phyloP scores from a whole-genome alignment of 75 land plant genomes.

The Cupressus sempervirens region DNA sequence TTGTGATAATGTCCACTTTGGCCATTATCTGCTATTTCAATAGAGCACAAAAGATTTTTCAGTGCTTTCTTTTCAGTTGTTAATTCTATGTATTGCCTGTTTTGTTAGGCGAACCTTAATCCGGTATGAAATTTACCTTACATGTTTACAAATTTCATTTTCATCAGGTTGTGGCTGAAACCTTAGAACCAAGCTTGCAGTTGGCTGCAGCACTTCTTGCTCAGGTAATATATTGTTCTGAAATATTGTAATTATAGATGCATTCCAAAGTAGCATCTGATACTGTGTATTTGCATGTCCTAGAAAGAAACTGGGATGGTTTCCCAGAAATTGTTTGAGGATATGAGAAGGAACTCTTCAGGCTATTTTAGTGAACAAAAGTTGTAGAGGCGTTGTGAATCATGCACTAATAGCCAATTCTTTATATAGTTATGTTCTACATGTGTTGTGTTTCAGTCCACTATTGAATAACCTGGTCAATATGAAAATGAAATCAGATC shows the following conservation, averaged over 20 bases:
- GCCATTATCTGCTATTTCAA: neutral
- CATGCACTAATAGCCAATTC: neutral
- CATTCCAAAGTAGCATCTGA: neutral
- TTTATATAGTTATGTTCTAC: neutral
- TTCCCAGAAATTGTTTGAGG: neutral
- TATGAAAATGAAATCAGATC: neutral
- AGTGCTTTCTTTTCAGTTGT: neutral
- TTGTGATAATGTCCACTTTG: neutral
- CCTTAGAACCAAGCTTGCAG: slow-evolving; percentile 97
- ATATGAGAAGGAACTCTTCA: neutral
- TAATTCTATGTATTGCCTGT: neutral
- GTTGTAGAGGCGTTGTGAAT: neutral
- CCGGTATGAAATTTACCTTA: neutral
- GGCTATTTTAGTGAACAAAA: neutral
- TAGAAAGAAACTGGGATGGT: neutral
- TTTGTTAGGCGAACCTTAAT: neutral
- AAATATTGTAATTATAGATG: neutral
- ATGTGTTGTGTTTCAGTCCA: neutral
- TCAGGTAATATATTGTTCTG: slow-evolving; percentile 54
- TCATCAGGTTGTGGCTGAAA: slow-evolving; percentile 89
- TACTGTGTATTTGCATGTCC: neutral
- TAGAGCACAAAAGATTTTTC: neutral
- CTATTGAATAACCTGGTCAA: neutral
- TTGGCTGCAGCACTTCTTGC: slow-evolving; percentile 99
- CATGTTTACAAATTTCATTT: slow-evolving; percentile 3